Evolutionary conservation across 2,329 filamentous ascomycete genomes (phyloP), one percentile per base, ranked within the genome.

Genomic region (Xylariaceae sp.): DNA sequence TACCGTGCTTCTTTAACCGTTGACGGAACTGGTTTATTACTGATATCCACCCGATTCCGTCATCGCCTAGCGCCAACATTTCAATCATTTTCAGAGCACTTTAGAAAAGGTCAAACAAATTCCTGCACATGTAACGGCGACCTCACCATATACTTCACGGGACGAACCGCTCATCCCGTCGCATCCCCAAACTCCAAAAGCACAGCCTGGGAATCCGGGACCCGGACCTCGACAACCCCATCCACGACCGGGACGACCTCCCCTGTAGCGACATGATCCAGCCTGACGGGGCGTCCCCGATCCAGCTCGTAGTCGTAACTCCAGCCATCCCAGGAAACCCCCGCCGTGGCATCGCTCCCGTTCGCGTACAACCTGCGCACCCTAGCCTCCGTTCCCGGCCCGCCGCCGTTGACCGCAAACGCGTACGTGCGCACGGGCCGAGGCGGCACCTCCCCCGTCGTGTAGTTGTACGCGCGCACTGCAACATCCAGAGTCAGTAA

Each of bases 221-320:
- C 76, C 14, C 57, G n/a, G 52, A 76, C 65, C 12, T 66, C 67
- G 0, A 76, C 66, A 48, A 67, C 65, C 1, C 79, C 81, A 18
- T 71, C 66, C 2, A 59, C 59, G 4, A 74, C 68, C 23, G 66
- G 61, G 0, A 76, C 67, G 20, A 23, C 75, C 72, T 85, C 81
- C 0, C 76, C 79, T 3, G 73, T 67, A 2, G 84, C 87, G 14
- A 85, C 77, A 65, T 88, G 87, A 0, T 57, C 54, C 69, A 87
- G 61, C 53, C 76, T 67, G 32, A 85, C 81, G 2, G 84, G 82
- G 66, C 68, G 72, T 0, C 84, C 85, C 3, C 74, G 62, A 10
- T 80, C 76, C 48, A 87, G 70, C 68, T 88, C 84, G 55, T 79
- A 80, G 63, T 87, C 83, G 61, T 85, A 89, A 59, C 81, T 87